Evolutionary conservation across 352 stramenopile genomes (phyloP), one percentile per base, ranked within the genome.

Genomic region (Phytophthora megakarya): DNA sequence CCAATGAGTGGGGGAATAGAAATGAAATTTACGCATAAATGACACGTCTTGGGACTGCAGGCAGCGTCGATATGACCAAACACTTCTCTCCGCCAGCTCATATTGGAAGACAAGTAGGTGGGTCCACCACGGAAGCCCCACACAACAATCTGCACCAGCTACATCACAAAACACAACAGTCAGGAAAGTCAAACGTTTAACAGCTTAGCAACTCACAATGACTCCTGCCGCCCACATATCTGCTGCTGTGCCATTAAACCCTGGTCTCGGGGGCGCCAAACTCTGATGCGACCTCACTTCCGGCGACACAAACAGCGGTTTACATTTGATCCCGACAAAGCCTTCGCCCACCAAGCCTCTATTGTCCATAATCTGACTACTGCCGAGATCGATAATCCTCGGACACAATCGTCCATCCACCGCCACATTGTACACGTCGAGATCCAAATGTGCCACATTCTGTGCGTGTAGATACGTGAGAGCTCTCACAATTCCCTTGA

Each of bases 391-490:
- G 48, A 95, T 91, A 56, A 95, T 86, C 39, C 86, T 85, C 19
- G 84, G 70, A 39, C 68, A 61, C 19, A 61, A n/a, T n/a, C 74
- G 61, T 53, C 69, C 75, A 65, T 93, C 86, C 40, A 95, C 80
- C 16, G 84, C 84, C 23, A 95, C 74, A 59, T 95, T 95, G 72
- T 93, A 95, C 44, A 93, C 86, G 67, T 95, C 86, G 10, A 95
- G 54, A 64, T 95, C 86, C 35, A 93, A 56, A 59, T 95, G 86
- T 22, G 83, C 84, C 18, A 95, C 83, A 47, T 69, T 78, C 63
- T 93, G 80, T 11, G 84, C 83, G 46, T 95, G 86, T 18, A 95
- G 38, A 65, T 93, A 95, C 55, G 83, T 91, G 33, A 95, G 73
- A 0, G 80, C 86, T 11, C 76, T 40, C 43, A 89, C 76, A 38